These are phyloP conservation scores for Citrus maxima DNA, from an alignment of 345 rosid species.

Conservation along the genomic window DNA sequence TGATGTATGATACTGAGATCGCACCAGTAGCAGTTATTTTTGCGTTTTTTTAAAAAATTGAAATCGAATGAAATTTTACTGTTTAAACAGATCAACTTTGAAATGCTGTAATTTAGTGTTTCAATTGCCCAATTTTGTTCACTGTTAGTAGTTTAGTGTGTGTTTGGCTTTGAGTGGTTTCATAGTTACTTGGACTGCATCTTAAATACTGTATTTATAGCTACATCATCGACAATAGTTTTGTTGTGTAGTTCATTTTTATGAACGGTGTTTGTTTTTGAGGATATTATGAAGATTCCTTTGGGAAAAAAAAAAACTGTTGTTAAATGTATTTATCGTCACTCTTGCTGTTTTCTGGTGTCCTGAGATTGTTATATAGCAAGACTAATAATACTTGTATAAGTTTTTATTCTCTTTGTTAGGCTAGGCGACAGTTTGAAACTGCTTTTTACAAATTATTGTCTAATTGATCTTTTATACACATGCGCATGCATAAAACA, in stretches of 20 bases:
- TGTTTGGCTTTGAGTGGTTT: not conserved
- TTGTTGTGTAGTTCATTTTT: not conserved
- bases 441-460: not conserved
- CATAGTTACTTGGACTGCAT: not conserved
- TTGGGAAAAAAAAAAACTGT: no score
- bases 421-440: not conserved
- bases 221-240: not conserved
- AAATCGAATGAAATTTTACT: constrained; percentile 15
- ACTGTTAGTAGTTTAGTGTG: not conserved
- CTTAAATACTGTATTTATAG: not conserved
- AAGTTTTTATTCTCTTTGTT: not conserved
- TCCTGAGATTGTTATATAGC: not conserved
- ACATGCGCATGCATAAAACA: not conserved
- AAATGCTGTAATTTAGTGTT: not conserved
- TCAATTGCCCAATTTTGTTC: not conserved
- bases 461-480: not conserved
- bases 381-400: not conserved
- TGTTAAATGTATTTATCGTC: not conserved
- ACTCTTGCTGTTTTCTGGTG: not conserved
- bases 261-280: not conserved
- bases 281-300: not conserved
- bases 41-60: not conserved
- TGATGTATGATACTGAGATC: not conserved
- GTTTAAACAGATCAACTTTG: not conserved
- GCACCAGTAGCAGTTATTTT: not conserved